Evolutionary conservation across 768 basidiomycete genomes (phyloP), one percentile per base, ranked within the genome.

Genomic region (Lactarius akahatsu): DNA sequence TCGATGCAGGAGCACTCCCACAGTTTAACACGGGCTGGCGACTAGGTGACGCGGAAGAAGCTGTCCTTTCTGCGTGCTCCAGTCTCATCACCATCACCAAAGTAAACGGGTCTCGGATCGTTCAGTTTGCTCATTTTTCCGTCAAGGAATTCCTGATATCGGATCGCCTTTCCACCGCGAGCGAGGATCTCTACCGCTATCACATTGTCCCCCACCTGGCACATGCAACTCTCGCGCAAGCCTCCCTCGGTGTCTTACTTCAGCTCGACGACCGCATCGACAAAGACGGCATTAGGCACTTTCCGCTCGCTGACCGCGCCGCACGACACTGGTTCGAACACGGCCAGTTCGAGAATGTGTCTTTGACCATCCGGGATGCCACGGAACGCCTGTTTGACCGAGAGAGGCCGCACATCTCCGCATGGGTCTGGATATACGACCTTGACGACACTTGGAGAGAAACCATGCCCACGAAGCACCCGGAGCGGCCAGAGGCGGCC

Each of bases 61-160:
- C 32, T 1, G 40, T 65, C 6, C 32, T 56, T 6, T 61, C 54
- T 0, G 47, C 23, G 2, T 65, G 64, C 20, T 50, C 64, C 7
- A 65, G 59, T 4, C 20, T 65, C 3, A 60, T 65, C 28, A 6
- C 59, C 11, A 16, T 61, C 1, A 18, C 45, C 16, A 5, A 61
- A 8, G 26, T 43, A 16, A 16, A n/a, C 9, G 47, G 18, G 38
- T 50, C 20, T 9, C 11, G 9, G 3, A n/a, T 59, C 8, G 50
- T 65, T 26, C 59, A 65, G 16, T 65, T 65, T 23, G 9, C 64
- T 2, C 64, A 65, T 18, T 57, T 65, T 41, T 61, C 64, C 0
- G 64, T 65, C 7, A 61, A 50, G 45, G 64, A 65, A 18, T 65
- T 55, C 32, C 30, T 65, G 30, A 61, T 40, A 9, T 65, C 64